These are phyloP conservation scores for Santalum album DNA, from an alignment of 164 flowering plant genomes.

Conservation along the genomic window DNA sequence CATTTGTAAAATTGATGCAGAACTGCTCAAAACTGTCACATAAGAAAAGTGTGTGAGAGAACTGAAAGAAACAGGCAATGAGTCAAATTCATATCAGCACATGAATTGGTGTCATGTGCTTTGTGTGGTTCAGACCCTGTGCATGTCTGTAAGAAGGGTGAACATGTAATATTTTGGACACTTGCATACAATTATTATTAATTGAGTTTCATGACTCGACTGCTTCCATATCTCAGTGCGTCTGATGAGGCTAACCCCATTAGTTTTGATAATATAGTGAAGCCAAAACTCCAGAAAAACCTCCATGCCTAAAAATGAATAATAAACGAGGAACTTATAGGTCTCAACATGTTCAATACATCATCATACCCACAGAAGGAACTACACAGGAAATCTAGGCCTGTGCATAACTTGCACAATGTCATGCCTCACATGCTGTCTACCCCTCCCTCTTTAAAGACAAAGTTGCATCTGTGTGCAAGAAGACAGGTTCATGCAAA, in stretches of 20 bases:
- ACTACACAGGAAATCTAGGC: not conserved
- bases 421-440: not conserved
- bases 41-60: not conserved
- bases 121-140: too few relatives aligned
- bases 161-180: too few relatives aligned
- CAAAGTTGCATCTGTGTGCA: too few relatives aligned
- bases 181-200: too few relatives aligned
- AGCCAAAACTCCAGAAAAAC: too few relatives aligned
- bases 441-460: not conserved
- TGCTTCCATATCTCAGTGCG: too few relatives aligned
- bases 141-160: too few relatives aligned
- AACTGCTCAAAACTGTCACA: constrained; percentile 34
- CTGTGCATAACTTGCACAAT: not conserved
- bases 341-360: not conserved
- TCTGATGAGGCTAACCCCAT: too few relatives aligned
- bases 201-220: too few relatives aligned
- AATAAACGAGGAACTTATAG: not conserved
- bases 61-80: not conserved
- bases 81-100: not conserved
- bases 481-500: not conserved
- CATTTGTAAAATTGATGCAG: constrained; percentile 13
- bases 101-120: too few relatives aligned
- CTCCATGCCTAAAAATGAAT: too few relatives aligned
- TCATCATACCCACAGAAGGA: not conserved
- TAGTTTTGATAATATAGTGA: too few relatives aligned